Evolutionary conservation across 441 rosid species (phyloP), one percentile per base, ranked within the genome.

Genomic region (Hura crepitans): DNA sequence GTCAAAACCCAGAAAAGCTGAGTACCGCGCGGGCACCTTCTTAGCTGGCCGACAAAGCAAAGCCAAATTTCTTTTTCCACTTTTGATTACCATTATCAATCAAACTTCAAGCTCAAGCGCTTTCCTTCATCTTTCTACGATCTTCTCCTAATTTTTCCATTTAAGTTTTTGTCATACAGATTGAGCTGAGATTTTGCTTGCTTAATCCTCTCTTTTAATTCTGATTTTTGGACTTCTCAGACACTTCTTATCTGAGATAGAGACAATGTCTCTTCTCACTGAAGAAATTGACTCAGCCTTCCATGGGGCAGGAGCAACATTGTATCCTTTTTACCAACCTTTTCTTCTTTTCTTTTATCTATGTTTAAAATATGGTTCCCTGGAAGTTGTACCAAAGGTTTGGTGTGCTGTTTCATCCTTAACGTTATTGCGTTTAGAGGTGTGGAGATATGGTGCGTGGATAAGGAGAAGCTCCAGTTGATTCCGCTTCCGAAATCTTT

Each of bases 371-470:
- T 63, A 49, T 23, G 43, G 15, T 50, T 25, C 33, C 18, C 2
- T 39, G 37, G 31, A 37, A 18, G 28, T 30, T 59, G 31, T 20
- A 3, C 28, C n/a, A n/a, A n/a, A n/a, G n/a, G n/a, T n/a, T n/a
- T n/a, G n/a, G n/a, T n/a, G n/a, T n/a, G n/a, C n/a, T n/a, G n/a
- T n/a, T 56, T 68, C 54, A 30, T 74, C 69, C 72, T 80, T 23
- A 60, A 12, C 25, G 15, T 5, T 47, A 31, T 42, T 74, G 35
- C 57, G 28, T 63, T 57, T 72, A 90, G 97, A 70, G 97, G 96
- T 37, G 31, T 92, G 76, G 92, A 90, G 78, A 86, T 92, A 58
- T 92, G 97, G 96, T 88, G 96, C 68, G 59, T 87, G 53, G 88
- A 84, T 70, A 81, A 84, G 13, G 88, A 84, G 72, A 81, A 84